Base-by-base conservation (phyloP, 768 basidiomycete genomes). In the Leccinum pellstonianum region DNA sequence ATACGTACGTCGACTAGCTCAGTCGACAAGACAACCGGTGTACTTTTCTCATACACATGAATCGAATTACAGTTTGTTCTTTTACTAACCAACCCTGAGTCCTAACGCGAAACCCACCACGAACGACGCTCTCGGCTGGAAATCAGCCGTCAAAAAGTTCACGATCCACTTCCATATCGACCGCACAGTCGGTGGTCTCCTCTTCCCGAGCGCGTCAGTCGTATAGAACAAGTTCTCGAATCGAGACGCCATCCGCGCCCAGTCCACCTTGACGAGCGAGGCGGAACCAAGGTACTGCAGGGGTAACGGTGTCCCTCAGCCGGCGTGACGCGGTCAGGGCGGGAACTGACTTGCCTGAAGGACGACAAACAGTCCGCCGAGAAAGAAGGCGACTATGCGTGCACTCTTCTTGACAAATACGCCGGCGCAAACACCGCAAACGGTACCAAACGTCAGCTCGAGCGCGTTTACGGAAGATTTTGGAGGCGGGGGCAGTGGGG, bases 341-440 rank as follows among this genome's bases (percentile, higher is more conserved):
- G 4, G 5, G 27, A 12, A 15, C 8, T 35, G 47, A 69, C 84
- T 51, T 58, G 93, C 95, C 83, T 96, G 95, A 9, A 98, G 82
- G 50, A 98, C 75, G 21, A 98, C 88, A 64, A 97, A 98, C 2
- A 91, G 77, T 3, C 93, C 94, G 3, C 96, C 96, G n/a, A 97
- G 75, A 47, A 90, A 70, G 76, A 93, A 95, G 0, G 95, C 96
- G 11, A 88, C 74, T 2, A 84, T 79, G 71, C 88, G 91, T 7
- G 88, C 84, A n/a, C 96, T 95, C 73, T 96, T 98, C 77, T 97
- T 98, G 66, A 96, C 79, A 69, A 98, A 98, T 0, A 98, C 81
- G 0, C 96, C 96, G 0, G 93, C 86, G 67, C 93, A 97, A 46
- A 98, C 70, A 0, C 96, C 96, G 57, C 87, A 84, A 0, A 91